A percentile compares a stretch with the other conserved stretches of the same genome.
Conservation (phyloP, 768 basidiomycete genomes). For the Tephrocybe sp. region DNA sequence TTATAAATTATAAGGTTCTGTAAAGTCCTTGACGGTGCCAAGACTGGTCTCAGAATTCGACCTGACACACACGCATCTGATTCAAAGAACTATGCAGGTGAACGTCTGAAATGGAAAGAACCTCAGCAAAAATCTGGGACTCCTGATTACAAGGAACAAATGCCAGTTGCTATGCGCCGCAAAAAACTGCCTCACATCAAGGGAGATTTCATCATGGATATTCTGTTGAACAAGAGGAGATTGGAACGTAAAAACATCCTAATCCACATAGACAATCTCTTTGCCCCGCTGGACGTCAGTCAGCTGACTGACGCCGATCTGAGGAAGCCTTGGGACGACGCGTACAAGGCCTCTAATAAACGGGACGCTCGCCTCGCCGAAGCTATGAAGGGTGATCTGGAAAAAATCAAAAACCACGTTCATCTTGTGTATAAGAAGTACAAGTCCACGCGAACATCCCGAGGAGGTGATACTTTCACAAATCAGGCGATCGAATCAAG, state of each 20-base stretch:
- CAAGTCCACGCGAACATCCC: conserved; percentile 3
- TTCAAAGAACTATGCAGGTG: conserved; percentile 15
- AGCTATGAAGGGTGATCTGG: conserved; percentile 31
- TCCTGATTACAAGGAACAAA: neutral
- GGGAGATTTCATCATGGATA: conserved; percentile 29
- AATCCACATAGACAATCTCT: conserved; percentile 18
- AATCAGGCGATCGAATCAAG: conserved; percentile 38
- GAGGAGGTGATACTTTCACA: conserved; percentile 30
- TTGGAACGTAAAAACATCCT: conserved; percentile 17
- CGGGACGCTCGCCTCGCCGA: conserved; percentile 14
- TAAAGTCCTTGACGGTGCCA: conserved; percentile 56
- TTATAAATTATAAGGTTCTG: conserved; percentile 46
- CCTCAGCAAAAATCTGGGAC: conserved; percentile 10
- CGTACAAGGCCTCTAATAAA: conserved; percentile 21
- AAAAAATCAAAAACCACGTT: conserved; percentile 40
- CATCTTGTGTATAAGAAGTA: conserved; percentile 26
- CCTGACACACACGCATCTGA: conserved; percentile 30
- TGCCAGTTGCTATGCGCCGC: conserved; percentile 11
- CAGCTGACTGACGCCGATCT: conserved; percentile 25
- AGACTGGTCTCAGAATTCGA: conserved; percentile 52
- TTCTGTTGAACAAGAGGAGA: conserved; percentile 14
- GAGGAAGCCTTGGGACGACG: conserved; percentile 35
- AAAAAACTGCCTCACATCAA: conserved; percentile 12
- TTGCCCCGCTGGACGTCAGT: conserved; percentile 11
- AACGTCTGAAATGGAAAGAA: conserved; percentile 21